Conservation (phyloP, 164 flowering plant genomes). For the Santalum album region DNA sequence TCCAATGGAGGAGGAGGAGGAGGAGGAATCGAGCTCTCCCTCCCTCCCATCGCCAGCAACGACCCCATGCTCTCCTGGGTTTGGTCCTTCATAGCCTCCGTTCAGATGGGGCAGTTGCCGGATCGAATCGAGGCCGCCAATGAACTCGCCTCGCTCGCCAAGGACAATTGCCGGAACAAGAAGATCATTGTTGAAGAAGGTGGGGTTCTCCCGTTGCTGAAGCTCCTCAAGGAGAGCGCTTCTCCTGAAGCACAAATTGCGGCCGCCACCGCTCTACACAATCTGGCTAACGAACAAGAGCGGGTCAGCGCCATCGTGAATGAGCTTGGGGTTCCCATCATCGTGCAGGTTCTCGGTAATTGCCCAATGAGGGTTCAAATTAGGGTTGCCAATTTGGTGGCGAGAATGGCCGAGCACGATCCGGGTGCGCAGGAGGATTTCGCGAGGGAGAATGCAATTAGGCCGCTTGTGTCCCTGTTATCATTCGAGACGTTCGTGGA, state of each 20-base stretch:
- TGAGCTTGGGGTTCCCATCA: slow-evolving; percentile 17
- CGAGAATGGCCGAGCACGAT: slow-evolving; percentile 23
- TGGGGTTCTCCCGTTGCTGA: slow-evolving; percentile 24
- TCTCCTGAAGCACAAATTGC: slow-evolving; percentile 24
- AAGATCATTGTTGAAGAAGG: slow-evolving; percentile 28
- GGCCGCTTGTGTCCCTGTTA: slow-evolving; percentile 25
- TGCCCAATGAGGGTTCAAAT: slow-evolving; percentile 25
- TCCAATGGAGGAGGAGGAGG: slow-evolving; percentile 10
- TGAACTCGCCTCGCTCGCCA: slow-evolving; percentile 20
- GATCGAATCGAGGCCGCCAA: slow-evolving; percentile 25
- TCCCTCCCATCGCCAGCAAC: slow-evolving; percentile 31
- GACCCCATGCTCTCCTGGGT: slow-evolving; percentile 33
- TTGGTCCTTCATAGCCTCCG: slow-evolving; percentile 23
- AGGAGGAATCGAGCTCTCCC: slow-evolving; percentile 16
- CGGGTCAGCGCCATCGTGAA: slow-evolving; percentile 14
- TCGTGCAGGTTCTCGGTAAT: slow-evolving; percentile 18
- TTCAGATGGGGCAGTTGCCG: slow-evolving; percentile 17
- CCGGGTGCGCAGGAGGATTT: slow-evolving; percentile 21
- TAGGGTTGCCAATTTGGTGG: slow-evolving; percentile 22
- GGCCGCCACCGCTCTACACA: slow-evolving; percentile 14
- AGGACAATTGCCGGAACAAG: slow-evolving; percentile 28
- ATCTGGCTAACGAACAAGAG: slow-evolving; percentile 15
- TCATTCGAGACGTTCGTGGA: slow-evolving; percentile 19
- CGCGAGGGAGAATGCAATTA: slow-evolving; percentile 27
- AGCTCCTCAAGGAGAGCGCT: slow-evolving; percentile 20